phyloP scores from a whole-genome alignment of 2,329 filamentous ascomycete genomes.

The Botrytis medusae region DNA sequence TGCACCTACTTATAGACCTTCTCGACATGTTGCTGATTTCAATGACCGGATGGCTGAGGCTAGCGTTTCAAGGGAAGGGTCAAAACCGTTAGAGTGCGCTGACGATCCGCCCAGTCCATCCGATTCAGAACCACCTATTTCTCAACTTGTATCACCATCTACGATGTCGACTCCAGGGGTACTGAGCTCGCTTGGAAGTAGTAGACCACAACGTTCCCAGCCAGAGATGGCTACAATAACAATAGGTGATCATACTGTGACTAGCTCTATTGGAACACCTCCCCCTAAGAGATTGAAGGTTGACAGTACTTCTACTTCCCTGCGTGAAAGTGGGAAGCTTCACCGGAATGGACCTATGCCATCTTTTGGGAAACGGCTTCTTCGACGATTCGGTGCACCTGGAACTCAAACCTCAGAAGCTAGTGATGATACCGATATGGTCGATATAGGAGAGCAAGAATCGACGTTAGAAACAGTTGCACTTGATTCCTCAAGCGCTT shows the following conservation, averaged over 20 bases:
- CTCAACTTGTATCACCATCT: conserved; percentile 33
- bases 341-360: conserved; percentile 23
- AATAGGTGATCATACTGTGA: conserved; percentile 39
- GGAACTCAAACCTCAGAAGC: conserved; percentile 26
- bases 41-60: conserved; percentile 36
- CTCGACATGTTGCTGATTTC: conserved; percentile 37
- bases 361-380: conserved; percentile 38
- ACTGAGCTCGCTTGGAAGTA: conserved; percentile 31
- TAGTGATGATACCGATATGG: conserved; percentile 33
- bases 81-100: conserved; percentile 10
- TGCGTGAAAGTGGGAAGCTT: conserved; percentile 6
- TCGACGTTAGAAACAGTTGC: conserved; percentile 26
- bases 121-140: conserved; percentile 30
- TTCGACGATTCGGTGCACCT: conserved; percentile 37
- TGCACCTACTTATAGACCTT: conserved; percentile 22
- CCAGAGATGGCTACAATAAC: conserved; percentile 40
- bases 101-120: neutral
- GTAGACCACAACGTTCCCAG: conserved; percentile 29
- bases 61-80: conserved; percentile 17
- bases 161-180: conserved; percentile 31
- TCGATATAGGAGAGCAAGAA: conserved; percentile 25
- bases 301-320: conserved; percentile 21
- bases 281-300: conserved; percentile 31
- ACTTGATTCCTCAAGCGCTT: conserved; percentile 20
- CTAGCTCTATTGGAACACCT: conserved; percentile 37